Evolutionary conservation across 2,329 filamentous ascomycete species (phyloP), one percentile per base, ranked within the genome.

Genomic region (Chalara sp.): DNA sequence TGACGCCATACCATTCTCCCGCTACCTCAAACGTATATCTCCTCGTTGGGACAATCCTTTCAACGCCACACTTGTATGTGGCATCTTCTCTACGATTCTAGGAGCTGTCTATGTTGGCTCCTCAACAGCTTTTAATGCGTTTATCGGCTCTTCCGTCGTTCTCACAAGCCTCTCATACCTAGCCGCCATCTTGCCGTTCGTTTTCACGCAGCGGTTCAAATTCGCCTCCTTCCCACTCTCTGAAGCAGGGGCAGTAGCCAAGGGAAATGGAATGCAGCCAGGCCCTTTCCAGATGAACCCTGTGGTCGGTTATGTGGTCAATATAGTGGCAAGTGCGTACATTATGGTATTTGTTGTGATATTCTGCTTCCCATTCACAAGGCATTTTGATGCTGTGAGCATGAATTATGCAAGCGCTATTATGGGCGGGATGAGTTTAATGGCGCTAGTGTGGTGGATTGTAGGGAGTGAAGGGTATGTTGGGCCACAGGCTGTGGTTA

Each of bases 21-120:
- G 56, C 2, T 75, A 68, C 57, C 66, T 82, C 35, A 69, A 72
- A 3, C 61, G 68, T 2, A 72, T 88, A 58, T 58, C 68, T 62
- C 56, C 67, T 0, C 66, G 57, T 0, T 72, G 71, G 54, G 67
- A 73, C 8, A 77, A 75, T 50, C 80, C 81, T 0, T 73, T 80
- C 54, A 76, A 78, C 54, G 76, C 80, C 0, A 81, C 78, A 0
- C 50, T 83, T 1, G 67, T 72, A 6, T 76, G 74, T 68, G 67
- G 71, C 4, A 54, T 68, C 40, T 65, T 75, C 49, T 75, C 75
- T 29, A 80, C 80, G 0, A 63, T 83, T 3, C 69, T 87, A 0
- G 83, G 81, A 0, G 73, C 72, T 41, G 81, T 87, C 43, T 86
- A 86, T 56, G 74, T 87, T 1, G 83, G 79, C n/a, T 81, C 73